Evolutionary conservation across 352 stramenopile genomes (phyloP).

Genomic region (Phytophthora cajani): DNA sequence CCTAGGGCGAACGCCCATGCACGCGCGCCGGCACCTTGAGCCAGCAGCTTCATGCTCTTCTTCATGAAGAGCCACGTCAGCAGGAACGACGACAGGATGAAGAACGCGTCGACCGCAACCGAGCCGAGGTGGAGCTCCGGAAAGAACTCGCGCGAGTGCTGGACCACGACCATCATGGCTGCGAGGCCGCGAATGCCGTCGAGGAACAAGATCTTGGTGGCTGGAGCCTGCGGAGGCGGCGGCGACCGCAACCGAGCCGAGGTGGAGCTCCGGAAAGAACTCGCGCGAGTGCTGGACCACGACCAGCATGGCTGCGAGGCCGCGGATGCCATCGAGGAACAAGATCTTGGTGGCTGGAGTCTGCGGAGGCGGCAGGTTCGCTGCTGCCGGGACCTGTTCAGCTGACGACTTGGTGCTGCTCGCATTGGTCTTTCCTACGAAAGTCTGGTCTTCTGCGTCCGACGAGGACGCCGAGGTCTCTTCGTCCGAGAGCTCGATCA

Average conservation of each 20-base stretch:
- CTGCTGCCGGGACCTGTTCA: constrained; percentile 1
- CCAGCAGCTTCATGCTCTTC: constrained; percentile 36
- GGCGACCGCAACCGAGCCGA: no score
- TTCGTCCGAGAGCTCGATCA: constrained; percentile 22
- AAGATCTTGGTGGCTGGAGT: constrained; percentile 17
- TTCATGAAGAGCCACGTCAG: constrained; percentile 48
- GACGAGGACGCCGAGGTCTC: constrained; percentile 19
- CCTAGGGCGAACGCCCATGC: constrained; percentile 28
- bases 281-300: constrained; percentile 30
- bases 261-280: constrained; percentile 22
- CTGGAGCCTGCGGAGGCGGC: not conserved
- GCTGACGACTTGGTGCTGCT: constrained; percentile 12
- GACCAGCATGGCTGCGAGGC: constrained; percentile 46
- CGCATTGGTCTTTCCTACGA: constrained; percentile 8
- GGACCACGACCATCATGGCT: constrained; percentile 39
- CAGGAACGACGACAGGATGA: constrained; percentile 54
- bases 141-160: constrained; percentile 32
- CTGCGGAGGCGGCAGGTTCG: constrained; percentile 3
- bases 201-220: constrained; percentile 36
- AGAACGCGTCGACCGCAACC: constrained; percentile 47
- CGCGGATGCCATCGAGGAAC: constrained; percentile 49
- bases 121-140: constrained; percentile 28
- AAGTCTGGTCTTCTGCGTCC: constrained; percentile 17
- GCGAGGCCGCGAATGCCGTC: constrained; percentile 49
- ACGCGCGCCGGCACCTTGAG: constrained; percentile 18